Conservation (phyloP, 768 basidiomycete genomes). For the Lentinula boryana region DNA sequence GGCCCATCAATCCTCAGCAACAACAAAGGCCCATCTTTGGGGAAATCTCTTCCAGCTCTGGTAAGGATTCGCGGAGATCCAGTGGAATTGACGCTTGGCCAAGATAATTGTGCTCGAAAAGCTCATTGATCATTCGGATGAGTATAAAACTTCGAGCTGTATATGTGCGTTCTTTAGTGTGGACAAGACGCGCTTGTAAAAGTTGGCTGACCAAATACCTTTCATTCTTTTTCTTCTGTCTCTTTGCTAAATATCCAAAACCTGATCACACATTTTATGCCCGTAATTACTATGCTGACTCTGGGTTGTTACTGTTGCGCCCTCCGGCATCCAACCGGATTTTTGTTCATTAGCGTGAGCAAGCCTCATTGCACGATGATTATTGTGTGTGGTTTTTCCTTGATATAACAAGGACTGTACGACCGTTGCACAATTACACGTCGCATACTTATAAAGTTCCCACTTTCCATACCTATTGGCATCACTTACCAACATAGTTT, state of each 20-base stretch:
- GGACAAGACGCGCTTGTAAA: not conserved
- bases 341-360: conserved; percentile 11
- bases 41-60: not conserved
- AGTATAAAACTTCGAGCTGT: not conserved
- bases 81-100: conserved; percentile 74
- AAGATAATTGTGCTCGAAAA: conserved; percentile 33
- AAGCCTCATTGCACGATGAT: not conserved
- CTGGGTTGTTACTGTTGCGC: not conserved
- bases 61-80: conserved; percentile 53
- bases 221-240: conserved; percentile 5
- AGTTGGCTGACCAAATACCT: not conserved
- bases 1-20: conserved; percentile 13
- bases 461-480: not conserved
- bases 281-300: not conserved
- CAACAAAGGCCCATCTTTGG: not conserved
- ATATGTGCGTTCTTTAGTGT: not conserved
- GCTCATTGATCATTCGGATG: not conserved
- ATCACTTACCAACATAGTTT: not conserved
- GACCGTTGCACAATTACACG: not conserved
- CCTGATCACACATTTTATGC: not conserved
- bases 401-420: not conserved
- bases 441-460: not conserved
- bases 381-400: no score
- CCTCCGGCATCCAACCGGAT: conserved; percentile 5
- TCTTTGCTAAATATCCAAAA: not conserved